Evolutionary conservation across 495 filamentous ascomycete species (phyloP), one percentile per base, ranked within the genome.

Genomic region (Aspergillus saccharolyticus): DNA sequence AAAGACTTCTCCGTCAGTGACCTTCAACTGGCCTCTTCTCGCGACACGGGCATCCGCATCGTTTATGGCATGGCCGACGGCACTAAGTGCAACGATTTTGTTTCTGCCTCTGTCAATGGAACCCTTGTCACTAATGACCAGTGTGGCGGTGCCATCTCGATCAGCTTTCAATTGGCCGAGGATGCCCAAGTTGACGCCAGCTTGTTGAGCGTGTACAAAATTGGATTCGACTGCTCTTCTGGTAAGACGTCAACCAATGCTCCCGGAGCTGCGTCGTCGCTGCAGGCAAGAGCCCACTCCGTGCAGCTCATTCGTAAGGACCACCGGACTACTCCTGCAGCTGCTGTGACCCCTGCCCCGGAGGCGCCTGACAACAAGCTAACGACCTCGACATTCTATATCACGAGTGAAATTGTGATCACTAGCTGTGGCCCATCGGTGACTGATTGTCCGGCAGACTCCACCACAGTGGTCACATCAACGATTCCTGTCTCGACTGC

Each of bases 101-200:
- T 80, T 54, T 62, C 72, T 25, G 94, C 89, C 80, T 78, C 75
- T 52, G 72, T 81, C 48, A 75, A 76, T 21, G 89, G 88, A 64
- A 83, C 84, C 51, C 80, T 76, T 52, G 78, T 96, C 60, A 70
- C 79, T 70, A 96, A 96, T 78, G 82, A 78, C 57, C 90, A 96
- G 77, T 97, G 92, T 70, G 93, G 91, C 80, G 91, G 92, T 74
- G 92, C 92, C 56, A 88, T 79, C 65, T 81, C 80, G 20, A 89
- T 96, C 33, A 83, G 82, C 39, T 85, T 96, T 66, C 79, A 89
- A 69, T 83, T 90, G 64, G 88, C 88, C 16, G 64, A 74, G 8
- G 72, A 85, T 68, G 74, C 77, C 58, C 68, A 75, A 45, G 63
- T 72, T 39, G 68, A 74, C 43, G 66, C 67, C 54, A 93, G 90